phyloP scores from a whole-genome alignment of 345 rosid species.

The Rhizophora mangle region DNA sequence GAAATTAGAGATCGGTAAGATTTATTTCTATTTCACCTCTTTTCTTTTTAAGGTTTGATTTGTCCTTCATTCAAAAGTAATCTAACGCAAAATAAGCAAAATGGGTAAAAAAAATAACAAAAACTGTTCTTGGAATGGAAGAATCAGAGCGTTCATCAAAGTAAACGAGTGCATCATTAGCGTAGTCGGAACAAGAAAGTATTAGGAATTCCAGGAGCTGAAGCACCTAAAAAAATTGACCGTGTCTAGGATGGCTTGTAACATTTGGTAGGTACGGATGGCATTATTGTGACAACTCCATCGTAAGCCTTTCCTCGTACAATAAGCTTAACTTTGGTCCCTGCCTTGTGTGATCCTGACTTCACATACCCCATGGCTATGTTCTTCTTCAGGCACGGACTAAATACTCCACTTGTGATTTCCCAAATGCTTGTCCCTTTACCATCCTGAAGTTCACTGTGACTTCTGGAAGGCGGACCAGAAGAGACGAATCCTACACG shows the following conservation, averaged over 20 bases:
- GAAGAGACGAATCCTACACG: conserved; percentile 79
- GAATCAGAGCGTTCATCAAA: background rate
- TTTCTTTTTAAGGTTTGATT: too few species aligned
- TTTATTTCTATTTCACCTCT: too few species aligned
- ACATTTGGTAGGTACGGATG: conserved; percentile 73
- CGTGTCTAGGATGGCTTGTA: conserved; percentile 65
- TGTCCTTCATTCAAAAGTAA: too few species aligned
- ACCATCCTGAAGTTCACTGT: conserved; percentile 87
- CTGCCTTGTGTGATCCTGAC: conserved; percentile 81
- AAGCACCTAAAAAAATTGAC: conserved; percentile 6
- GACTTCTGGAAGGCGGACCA: conserved; percentile 91
- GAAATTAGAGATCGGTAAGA: background rate
- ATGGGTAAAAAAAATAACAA: too few species aligned
- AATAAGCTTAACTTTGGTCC: conserved; percentile 72
- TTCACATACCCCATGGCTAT: conserved; percentile 97
- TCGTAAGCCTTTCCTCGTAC: conserved; percentile 88
- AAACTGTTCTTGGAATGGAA: background rate
- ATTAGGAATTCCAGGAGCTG: conserved; percentile 6
- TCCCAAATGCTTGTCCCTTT: conserved; percentile 75
- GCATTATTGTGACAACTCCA: conserved; percentile 78
- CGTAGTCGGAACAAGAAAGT: conserved; percentile 13
- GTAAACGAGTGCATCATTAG: conserved; percentile 2
- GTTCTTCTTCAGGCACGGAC: conserved; percentile 97
- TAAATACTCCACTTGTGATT: conserved; percentile 94
- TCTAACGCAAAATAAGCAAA: too few species aligned